These are phyloP conservation scores for Coccomyxa sp. DNA, from an alignment of 139 green algal species.

Conservation along the genomic window DNA sequence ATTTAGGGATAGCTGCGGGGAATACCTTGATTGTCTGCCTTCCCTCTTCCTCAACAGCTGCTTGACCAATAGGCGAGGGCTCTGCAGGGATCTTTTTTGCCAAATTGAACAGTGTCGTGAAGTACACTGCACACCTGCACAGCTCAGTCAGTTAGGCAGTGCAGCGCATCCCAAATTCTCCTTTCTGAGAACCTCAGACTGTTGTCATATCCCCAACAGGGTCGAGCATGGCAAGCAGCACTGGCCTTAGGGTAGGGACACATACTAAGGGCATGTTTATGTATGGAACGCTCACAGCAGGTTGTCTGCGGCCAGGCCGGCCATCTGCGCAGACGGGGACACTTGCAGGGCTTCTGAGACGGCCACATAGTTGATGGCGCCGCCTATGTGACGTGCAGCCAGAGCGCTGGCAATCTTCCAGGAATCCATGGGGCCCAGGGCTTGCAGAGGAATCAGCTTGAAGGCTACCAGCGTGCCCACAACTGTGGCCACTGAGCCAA, in stretches of 20 bases:
- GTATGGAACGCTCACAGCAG: slow-evolving; percentile 45
- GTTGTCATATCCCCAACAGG: too few relatives aligned
- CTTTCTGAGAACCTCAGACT: slow-evolving; percentile 30
- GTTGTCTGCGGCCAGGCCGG: slow-evolving; percentile 90
- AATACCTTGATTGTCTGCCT: too few relatives aligned
- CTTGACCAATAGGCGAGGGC: not conserved
- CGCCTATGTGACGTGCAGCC: slow-evolving; percentile 85
- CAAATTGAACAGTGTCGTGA: slow-evolving; percentile 63
- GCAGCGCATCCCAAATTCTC: not conserved
- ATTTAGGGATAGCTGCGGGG: too few relatives aligned
- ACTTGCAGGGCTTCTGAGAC: slow-evolving; percentile 56
- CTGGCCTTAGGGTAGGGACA: too few relatives aligned
- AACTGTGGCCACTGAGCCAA: slow-evolving; percentile 62
- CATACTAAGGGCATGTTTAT: too few relatives aligned
- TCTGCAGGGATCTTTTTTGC: slow-evolving; percentile 55
- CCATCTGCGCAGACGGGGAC: slow-evolving; percentile 39
- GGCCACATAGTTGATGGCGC: slow-evolving; percentile 90
- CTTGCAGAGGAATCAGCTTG: slow-evolving; percentile 53
- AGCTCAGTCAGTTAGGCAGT: not conserved
- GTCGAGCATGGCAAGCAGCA: too few relatives aligned
- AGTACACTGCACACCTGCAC: slow-evolving; percentile 16
- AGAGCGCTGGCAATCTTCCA: slow-evolving; percentile 69
- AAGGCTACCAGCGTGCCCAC: slow-evolving; percentile 58
- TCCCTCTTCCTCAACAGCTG: too few relatives aligned
- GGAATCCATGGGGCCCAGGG: slow-evolving; percentile 37